Base-by-base conservation (phyloP, 2,329 filamentous ascomycete genomes). In the Magnaporthiopsis incrustans region DNA sequence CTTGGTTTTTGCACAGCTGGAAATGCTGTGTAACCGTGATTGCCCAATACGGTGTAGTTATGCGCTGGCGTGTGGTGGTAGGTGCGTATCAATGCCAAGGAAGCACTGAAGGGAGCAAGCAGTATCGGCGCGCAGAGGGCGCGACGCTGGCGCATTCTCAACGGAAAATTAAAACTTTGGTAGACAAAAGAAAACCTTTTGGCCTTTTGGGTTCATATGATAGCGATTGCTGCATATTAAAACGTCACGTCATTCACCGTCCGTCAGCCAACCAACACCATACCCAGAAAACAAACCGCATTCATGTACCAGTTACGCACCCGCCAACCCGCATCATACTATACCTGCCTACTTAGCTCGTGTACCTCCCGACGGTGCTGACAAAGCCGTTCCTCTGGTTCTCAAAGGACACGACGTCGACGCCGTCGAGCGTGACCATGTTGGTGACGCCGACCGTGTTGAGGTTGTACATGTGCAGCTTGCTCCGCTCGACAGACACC, bases 391-490 rank as follows among this genome's bases (percentile, higher is more conserved):
- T 68, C 32, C 66, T 59, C 27, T 70, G 69, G n/a, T 69, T 65
- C 11, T 57, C 57, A 60, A 61, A 70, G 6, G 65, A 22, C 11
- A 67, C 68, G 53, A 70, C 67, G 12, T 69, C 68, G 1, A 57
- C 5, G 6, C 62, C 64, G n/a, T 68, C 60, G 1, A 65, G 65
- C 2, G 66, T 63, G 27, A 69, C 65, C 68, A 69, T 68, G 62
- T 64, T 65, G 4, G 66, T 65, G 0, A 68, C 44, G 12, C 78
- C 79, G 57, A 82, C 77, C 1, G 79, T 81, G 71, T 79, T 80
- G 62, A 82, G 73, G 64, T 78, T 77, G 67, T 79, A 80, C 64
- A 82, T 71, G 64, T 76, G 73, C 58, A 79, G 68, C 62, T 72
- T 70, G 59, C 69, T 73, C 12, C 66, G 68, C 67, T 78, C 74